Percentiles rank a stretch among this genome's conserved stretches.
phyloP scores from a whole-genome alignment of 1,139 yeast species.

The Torulaspora globosa region DNA sequence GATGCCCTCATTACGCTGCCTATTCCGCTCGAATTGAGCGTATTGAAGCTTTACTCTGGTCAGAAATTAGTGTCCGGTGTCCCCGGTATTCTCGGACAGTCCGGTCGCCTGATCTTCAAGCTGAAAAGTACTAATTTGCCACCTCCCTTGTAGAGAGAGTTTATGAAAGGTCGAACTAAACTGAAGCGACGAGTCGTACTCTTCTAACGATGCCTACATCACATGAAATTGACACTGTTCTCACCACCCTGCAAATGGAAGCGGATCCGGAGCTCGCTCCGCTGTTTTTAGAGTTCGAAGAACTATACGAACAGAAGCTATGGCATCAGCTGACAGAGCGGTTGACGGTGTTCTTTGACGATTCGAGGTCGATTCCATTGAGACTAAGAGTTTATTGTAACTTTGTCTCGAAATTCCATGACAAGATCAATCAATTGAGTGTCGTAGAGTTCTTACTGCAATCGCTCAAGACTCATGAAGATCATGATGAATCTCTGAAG shows the following conservation, averaged over 20 bases:
- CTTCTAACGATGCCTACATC: conserved; percentile 10
- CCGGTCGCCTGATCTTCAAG: background rate
- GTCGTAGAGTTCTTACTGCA: conserved; percentile 70
- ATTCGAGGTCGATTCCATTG: conserved; percentile 49
- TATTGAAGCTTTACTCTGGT: background rate
- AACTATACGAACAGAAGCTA: conserved; percentile 76
- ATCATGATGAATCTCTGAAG: conserved; percentile 50
- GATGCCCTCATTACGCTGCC: background rate
- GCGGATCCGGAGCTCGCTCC: conserved; percentile 59
- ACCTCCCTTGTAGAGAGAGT: conserved; percentile 10
- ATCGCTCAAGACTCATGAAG: conserved; percentile 47
- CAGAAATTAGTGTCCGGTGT: conserved; percentile 1
- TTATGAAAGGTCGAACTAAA: background rate
- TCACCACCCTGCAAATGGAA: conserved; percentile 67
- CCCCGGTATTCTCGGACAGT: conserved; percentile 4
- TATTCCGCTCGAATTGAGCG: too few relatives aligned
- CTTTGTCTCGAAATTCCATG: conserved; percentile 63
- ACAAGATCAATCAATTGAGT: conserved; percentile 73
- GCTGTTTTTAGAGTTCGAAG: conserved; percentile 73
- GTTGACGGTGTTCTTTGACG: conserved; percentile 57
- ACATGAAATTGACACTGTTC: conserved; percentile 45
- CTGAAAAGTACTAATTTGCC: conserved; percentile 12
- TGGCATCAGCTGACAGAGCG: conserved; percentile 76
- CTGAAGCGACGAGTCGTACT: background rate
- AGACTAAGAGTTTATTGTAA: conserved; percentile 66